phyloP scores from a whole-genome alignment of 164 flowering plant genomes.

The Akebia trifoliata region DNA sequence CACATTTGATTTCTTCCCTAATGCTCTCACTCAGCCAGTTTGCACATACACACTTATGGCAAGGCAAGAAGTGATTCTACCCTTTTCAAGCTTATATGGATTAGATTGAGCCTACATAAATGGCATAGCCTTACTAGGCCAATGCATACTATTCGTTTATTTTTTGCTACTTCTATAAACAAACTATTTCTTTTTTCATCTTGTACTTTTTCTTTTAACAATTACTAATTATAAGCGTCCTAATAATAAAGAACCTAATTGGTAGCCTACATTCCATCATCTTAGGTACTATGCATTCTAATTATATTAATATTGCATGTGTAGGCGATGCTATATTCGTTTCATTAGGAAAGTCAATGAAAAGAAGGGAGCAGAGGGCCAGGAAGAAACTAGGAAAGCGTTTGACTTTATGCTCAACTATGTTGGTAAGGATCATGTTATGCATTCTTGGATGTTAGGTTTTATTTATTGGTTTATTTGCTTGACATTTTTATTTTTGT shows the following conservation, averaged over 20 bases:
- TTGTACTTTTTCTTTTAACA: no score
- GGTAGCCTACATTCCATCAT: background rate
- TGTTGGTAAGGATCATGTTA: constrained; percentile 52
- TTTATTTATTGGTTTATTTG: constrained; percentile 1
- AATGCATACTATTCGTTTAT: no score
- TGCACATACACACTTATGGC: no score
- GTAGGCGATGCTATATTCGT: constrained; percentile 92
- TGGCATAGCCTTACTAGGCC: no score
- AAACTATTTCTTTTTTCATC: no score
- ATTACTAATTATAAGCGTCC: no score
- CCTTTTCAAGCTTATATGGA: no score
- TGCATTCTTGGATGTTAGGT: constrained; percentile 4
- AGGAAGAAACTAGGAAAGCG: constrained; percentile 92
- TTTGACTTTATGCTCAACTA: constrained; percentile 89
- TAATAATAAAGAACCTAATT: background rate
- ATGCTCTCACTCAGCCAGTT: no score
- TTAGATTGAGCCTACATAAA: no score
- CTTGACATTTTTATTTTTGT: background rate
- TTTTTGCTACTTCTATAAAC: no score
- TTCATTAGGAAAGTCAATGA: constrained; percentile 86
- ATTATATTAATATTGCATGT: constrained; percentile 18
- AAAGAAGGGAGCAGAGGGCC: constrained; percentile 81
- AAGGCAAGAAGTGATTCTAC: no score
- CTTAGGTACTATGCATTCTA: background rate
- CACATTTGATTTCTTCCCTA: no score